phyloP scores from a whole-genome alignment of 345 rosid genomes.

The Dipteronia dyeriana region DNA sequence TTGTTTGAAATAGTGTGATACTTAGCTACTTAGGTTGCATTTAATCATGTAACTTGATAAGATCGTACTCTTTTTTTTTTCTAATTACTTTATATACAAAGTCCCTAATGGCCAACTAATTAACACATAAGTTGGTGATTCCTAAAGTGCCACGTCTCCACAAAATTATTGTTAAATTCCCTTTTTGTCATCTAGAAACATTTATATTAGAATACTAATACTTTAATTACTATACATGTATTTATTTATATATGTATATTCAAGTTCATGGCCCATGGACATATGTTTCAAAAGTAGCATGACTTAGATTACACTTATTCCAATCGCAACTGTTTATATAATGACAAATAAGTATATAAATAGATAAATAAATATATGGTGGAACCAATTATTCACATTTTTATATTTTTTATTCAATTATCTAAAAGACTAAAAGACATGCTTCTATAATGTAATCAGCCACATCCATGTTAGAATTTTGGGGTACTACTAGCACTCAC shows the following conservation, averaged over 20 bases:
- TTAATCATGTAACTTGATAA: constrained; percentile 12
- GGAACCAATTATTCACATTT: constrained; percentile 72
- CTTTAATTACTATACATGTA: no score
- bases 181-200: constrained; percentile 42
- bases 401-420: constrained; percentile 22
- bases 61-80: constrained; percentile 1
- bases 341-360: constrained; percentile 19
- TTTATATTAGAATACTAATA: constrained; percentile 11
- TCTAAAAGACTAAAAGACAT: constrained; percentile 11
- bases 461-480: not conserved
- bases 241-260: not conserved
- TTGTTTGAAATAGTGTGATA: not conserved
- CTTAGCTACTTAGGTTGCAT: not conserved
- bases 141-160: constrained; percentile 44
- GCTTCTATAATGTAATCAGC: constrained; percentile 37
- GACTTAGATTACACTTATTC: constrained; percentile 38
- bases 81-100: constrained; percentile 22
- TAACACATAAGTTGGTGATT: constrained; percentile 38
- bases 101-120: constrained; percentile 43
- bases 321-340: constrained; percentile 31
- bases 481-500: no score
- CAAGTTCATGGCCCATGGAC: constrained; percentile 72
- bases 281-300: constrained; percentile 49
- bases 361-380: constrained; percentile 30
- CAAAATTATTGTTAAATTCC: not conserved